phyloP scores from a whole-genome alignment of 352 stramenopile species.

The Globisporangium orthogonon region DNA sequence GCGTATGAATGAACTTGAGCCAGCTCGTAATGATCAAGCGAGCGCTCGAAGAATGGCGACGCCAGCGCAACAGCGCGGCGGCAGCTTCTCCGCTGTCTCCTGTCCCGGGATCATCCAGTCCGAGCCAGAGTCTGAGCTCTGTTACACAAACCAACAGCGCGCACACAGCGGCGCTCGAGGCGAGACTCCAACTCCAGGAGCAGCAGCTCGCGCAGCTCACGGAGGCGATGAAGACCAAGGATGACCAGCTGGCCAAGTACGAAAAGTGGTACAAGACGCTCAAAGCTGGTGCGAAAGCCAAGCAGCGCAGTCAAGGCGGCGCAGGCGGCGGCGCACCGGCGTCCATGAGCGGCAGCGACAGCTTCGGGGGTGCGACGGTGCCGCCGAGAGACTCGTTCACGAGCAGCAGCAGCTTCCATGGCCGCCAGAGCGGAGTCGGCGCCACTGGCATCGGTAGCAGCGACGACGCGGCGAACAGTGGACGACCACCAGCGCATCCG shows the following conservation, averaged over 20 bases:
- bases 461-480: constrained; percentile 13
- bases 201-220: constrained; percentile 55
- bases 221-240: constrained; percentile 41
- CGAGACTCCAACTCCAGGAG: constrained; percentile 39
- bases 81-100: not conserved
- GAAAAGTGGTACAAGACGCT: constrained; percentile 86
- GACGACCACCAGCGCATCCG: constrained; percentile 52
- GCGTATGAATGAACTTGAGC: not conserved
- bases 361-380: constrained; percentile 11
- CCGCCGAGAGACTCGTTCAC: constrained; percentile 48
- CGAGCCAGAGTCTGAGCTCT: not conserved
- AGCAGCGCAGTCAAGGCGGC: constrained; percentile 57
- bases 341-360: constrained; percentile 25
- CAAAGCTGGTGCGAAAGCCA: constrained; percentile 76
- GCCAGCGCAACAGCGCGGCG: constrained; percentile 35
- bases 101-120: not conserved
- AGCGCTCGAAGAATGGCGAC: constrained; percentile 84
- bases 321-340: constrained; percentile 18
- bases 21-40: constrained; percentile 87
- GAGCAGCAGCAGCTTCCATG: constrained; percentile 61
- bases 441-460: constrained; percentile 27
- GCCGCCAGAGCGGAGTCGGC: constrained; percentile 16
- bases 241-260: constrained; percentile 75
- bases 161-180: constrained; percentile 19
- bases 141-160: not conserved